Evolutionary conservation across 2,329 filamentous ascomycete genomes (phyloP), one percentile per base, ranked within the genome.

Genomic region (Pseudogymnoascus sp.): DNA sequence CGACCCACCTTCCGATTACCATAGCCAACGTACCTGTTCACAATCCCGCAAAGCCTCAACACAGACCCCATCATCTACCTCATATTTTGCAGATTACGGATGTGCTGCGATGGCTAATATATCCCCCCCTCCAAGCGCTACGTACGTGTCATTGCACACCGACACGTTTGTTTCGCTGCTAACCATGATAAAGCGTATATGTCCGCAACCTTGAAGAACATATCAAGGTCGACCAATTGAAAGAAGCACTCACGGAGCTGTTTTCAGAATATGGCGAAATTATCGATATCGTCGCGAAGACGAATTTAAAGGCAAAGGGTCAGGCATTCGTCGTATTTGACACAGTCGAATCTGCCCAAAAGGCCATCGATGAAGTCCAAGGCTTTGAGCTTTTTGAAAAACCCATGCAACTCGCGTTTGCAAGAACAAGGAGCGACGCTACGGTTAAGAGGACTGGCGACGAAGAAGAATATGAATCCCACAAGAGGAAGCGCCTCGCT

Each of bases 261-360:
- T 97, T 97, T 76, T 86, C 86, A 65, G 90, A 96, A 74, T 97
- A 94, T 74, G 94, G 94, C 65, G 86, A 79, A 62, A 84, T 96
- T 64, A 76, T 96, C 67, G 91, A 96, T 65, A 84, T 96, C 59
- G 83, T 96, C 63, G 90, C 90, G 47, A 96, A 96, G 78, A 90
- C 84, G 65, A 97, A 95, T 73, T 75, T 97, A 30, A 92, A 90
- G 73, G 90, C 91, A 43, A 97, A 95, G 73, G 94, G 94, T 11
- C 94, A 99, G 76, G 94, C 94, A 0, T 99, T 99, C 72, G 77
- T 99, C 58, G 91, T 97, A 50, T 97, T 91, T 72, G 91, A 95
- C 68, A 82, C 79, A 64, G 78, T 87, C n/a, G 88, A 91, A 61
- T 84, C 86, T n/a, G 92, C 92, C 3, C 78, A 82, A 59, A 82